A percentile compares a stretch with the other conserved stretches of the same genome.
Conservation (phyloP, 2,329 filamentous ascomycete species). For the Coleophoma eucalyptorum region DNA sequence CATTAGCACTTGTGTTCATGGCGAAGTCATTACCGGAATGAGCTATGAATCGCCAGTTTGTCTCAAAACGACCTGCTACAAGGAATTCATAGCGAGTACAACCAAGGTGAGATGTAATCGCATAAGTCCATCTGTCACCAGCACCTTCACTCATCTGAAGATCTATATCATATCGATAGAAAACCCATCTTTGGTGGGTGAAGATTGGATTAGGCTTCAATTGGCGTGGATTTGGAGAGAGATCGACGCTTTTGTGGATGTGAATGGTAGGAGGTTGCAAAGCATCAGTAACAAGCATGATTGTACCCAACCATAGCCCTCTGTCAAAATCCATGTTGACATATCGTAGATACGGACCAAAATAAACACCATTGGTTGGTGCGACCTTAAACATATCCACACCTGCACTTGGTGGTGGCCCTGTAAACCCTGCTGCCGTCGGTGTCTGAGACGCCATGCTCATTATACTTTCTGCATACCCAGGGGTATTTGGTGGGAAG, state of each 20-base stretch:
- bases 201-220: slow-evolving; percentile 78
- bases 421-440: slow-evolving; percentile 77
- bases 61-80: slow-evolving; percentile 85
- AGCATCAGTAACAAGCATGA: slow-evolving; percentile 86
- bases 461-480: slow-evolving; percentile 82
- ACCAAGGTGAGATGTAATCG: slow-evolving; percentile 92
- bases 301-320: slow-evolving; percentile 88
- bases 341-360: slow-evolving; percentile 92
- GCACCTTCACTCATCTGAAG: slow-evolving; percentile 81
- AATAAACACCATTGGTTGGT: slow-evolving; percentile 95
- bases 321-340: slow-evolving; percentile 95
- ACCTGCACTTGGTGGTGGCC: slow-evolving; percentile 82
- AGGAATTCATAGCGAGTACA: slow-evolving; percentile 99
- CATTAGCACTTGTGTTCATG: slow-evolving; percentile 78
- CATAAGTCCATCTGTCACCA: slow-evolving; percentile 92
- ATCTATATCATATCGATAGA: slow-evolving; percentile 92
- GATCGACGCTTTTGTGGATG: slow-evolving; percentile 82
- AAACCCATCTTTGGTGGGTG: slow-evolving; percentile 89
- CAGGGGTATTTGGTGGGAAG: slow-evolving; percentile 77
- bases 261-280: slow-evolving; percentile 95
- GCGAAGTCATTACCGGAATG: slow-evolving; percentile 97
- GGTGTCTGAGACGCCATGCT: slow-evolving; percentile 74
- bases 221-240: slow-evolving; percentile 90
- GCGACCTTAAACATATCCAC: slow-evolving; percentile 92
- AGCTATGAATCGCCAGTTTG: slow-evolving; percentile 91